phyloP scores from a whole-genome alignment of 306 rosid species.

The Inga leiocalycina region DNA sequence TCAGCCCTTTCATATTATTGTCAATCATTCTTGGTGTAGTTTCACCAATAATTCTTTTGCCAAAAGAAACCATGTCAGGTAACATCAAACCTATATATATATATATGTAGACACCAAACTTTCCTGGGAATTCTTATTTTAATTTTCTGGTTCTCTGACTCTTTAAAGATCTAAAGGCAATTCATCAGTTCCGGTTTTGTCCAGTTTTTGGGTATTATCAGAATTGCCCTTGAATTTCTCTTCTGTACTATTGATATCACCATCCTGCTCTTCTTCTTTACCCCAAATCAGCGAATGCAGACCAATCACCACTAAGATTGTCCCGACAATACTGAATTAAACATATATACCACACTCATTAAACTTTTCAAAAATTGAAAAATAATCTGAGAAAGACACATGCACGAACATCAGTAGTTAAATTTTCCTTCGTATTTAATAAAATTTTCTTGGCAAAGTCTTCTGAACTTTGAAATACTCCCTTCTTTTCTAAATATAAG shows the following conservation, averaged over 20 bases:
- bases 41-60: background rate
- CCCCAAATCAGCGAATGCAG: constrained; percentile 79
- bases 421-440: no score
- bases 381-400: background rate
- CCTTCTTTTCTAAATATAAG: no score
- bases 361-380: background rate
- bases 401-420: background rate
- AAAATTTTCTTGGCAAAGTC: no score
- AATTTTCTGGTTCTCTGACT: background rate
- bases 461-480: no score
- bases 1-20: background rate
- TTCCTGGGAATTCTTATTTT: background rate
- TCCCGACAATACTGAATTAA: constrained; percentile 66
- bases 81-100: background rate
- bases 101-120: background rate
- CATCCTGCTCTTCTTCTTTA: constrained; percentile 59
- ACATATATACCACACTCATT: background rate
- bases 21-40: background rate
- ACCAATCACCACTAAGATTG: constrained; percentile 61
- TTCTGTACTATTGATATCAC: background rate
- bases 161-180: background rate
- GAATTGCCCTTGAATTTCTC: background rate
- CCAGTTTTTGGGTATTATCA: background rate
- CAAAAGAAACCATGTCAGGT: background rate
- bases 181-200: background rate